Conservation (phyloP, 768 basidiomycete species). For the Lanmaoa rubissima region DNA sequence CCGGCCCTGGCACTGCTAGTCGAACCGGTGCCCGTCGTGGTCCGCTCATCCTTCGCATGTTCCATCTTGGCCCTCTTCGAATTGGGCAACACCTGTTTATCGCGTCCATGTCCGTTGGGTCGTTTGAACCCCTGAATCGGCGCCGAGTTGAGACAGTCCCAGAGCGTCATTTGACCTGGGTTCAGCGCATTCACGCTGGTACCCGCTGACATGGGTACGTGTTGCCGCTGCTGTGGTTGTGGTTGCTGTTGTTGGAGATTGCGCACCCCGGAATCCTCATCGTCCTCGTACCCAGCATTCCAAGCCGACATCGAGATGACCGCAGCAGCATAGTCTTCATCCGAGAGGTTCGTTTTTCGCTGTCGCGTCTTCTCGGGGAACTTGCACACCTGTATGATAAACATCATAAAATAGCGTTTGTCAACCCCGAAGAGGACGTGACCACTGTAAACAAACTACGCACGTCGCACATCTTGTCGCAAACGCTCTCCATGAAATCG, state of each 20-base stretch:
- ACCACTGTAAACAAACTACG: constrained; percentile 20
- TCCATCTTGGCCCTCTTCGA: constrained; percentile 24
- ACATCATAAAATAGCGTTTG: neutral
- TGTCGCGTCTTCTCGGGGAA: constrained; percentile 63
- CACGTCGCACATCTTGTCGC: constrained; percentile 82
- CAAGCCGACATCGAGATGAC: constrained; percentile 18
- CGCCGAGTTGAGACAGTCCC: constrained; percentile 17
- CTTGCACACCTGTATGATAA: constrained; percentile 64
- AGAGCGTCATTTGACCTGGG: constrained; percentile 22
- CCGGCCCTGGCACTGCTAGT: neutral
- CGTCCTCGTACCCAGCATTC: constrained; percentile 30
- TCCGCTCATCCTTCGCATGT: neutral
- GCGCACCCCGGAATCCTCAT: constrained; percentile 16
- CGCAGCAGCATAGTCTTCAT: constrained; percentile 32
- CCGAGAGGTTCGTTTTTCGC: constrained; percentile 50
- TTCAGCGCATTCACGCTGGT: neutral
- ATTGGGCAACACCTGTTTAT: constrained; percentile 8
- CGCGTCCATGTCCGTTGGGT: constrained; percentile 13
- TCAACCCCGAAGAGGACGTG: neutral
- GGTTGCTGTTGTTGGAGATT: neutral
- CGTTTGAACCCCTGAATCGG: constrained; percentile 26
- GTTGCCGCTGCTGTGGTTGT: neutral
- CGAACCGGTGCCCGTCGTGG: neutral
- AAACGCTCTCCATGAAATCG: constrained; percentile 49
- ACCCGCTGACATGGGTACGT: neutral